Evolutionary conservation across 2,329 filamentous ascomycete genomes (phyloP), one percentile per base, ranked within the genome.

Genomic region (Sclerotiophoma versabilis): DNA sequence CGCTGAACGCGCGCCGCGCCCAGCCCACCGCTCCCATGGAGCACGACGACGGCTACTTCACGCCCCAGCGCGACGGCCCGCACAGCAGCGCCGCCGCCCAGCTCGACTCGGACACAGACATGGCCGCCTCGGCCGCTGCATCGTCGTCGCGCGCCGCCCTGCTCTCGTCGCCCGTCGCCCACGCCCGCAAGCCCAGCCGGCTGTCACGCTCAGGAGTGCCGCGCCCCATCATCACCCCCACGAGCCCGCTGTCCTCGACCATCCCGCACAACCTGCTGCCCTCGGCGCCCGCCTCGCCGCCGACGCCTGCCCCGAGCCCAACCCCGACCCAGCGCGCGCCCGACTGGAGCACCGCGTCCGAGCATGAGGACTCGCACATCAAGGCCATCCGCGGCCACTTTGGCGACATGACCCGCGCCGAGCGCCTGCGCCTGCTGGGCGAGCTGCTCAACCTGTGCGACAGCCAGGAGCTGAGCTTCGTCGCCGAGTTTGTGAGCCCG

Each of bases 401-500:
- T 71, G 87, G 87, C 67, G 86, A 88, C 49, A 87, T 92, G 74
- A 89, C 87, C 53, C 85, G 88, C 20, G 84, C 87, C 0, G 90
- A 93, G 75, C 86, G 91, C 52, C 90, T 92, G 66, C 85, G 90
- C 32, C 85, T 96, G 66, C 80, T 99, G 54, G 91, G 91, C 44
- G 93, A 96, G 72, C 81, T 99, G 52, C 80, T 99, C 61, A 96
- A 96, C 69, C 84, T 96, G 65, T 99, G 95, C 79, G 96, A 96
- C 65, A 97, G 91, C 67, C 92, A 96, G 70, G 90, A 96, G 75
- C 82, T 99, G 63, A 96, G 92, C 76, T 98, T 97, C 72, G 93
- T 99, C 17, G 92, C 96, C 65, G 92, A 96, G 73, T 96, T 96
- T 76, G 93, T 99, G 64, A 93, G 92, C 73, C 95, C 95, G 23